Evolutionary conservation across 2,329 filamentous ascomycete species (phyloP), one percentile per base, ranked within the genome.

Genomic region (Stemphylium lycopersici): DNA sequence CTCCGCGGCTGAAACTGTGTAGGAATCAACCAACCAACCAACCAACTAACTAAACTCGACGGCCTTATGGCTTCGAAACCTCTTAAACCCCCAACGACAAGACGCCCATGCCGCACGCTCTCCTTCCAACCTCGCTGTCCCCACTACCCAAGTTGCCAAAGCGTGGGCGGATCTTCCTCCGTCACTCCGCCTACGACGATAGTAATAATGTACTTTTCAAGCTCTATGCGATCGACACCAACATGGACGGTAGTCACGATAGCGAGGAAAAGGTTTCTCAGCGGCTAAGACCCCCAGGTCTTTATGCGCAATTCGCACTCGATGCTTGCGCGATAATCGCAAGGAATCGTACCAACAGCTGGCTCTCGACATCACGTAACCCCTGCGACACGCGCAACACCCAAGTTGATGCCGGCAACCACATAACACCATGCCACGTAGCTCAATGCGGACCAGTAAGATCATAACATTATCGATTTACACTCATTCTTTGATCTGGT

Each of bases 151-250:
- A 45, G 24, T 36, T 37, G 10, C 39, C n/a, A 32, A 48, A 46
- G 18, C 37, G 22, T 6, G 3, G 42, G 12, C 49, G 40, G 20
- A 57, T 53, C 26, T 31, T 43, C 4, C 50, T 53, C 31, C 49
- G 55, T 41, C 55, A 57, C 50, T 46, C 55, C 22, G 49, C 46
- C 46, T 57, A 58, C 34, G 43, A 50, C 31, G 55, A 57, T 48
- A 20, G 41, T 22, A 48, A 32, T 46, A 57, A 54, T 15, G 37
- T 53, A 5, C 55, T 57, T 36, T 54, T 53, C 46, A 50, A 42
- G 31, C 49, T 53, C 13, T 16, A 57, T 15, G 55, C 55, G 3
- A 10, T 38, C 6, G 49, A 57, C 37, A 50, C 24, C 41, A 50
- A 15, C 24, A 50, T 16, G n/a, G 43, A 22, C 22, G 22, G 22